phyloP scores from a whole-genome alignment of 2,329 filamentous ascomycete species.

The Cercospora nicotianae region DNA sequence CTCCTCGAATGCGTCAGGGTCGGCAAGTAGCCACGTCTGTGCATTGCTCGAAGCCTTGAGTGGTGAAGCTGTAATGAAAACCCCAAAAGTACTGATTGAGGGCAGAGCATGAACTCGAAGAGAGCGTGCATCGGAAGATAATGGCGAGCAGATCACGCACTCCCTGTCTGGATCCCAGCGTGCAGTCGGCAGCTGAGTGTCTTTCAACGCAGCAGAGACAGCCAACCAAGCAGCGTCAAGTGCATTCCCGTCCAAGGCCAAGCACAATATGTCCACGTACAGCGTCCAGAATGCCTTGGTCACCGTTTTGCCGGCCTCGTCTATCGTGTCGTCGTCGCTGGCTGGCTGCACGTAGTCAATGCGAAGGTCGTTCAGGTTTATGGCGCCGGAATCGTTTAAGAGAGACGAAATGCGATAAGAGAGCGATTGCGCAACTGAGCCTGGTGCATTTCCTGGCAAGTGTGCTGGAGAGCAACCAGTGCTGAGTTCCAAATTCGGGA shows the following conservation, averaged over 20 bases:
- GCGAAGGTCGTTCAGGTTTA: conserved; percentile 67
- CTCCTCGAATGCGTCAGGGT: conserved; percentile 90
- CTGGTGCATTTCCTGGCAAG: conserved; percentile 79
- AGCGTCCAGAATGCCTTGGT: conserved; percentile 91
- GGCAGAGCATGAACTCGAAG: conserved; percentile 67
- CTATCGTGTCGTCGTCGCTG: conserved; percentile 49
- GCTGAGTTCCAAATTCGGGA: conserved; percentile 89
- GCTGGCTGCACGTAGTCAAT: conserved; percentile 58
- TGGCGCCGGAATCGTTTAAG: conserved; percentile 67
- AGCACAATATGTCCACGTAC: conserved; percentile 92
- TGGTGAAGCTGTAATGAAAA: conserved; percentile 64
- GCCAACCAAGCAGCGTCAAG: conserved; percentile 90
- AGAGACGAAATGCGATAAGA: conserved; percentile 77
- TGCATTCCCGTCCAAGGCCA: conserved; percentile 87
- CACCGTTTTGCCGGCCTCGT: conserved; percentile 45
- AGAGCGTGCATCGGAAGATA: conserved; percentile 53
- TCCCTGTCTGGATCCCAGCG: conserved; percentile 83
- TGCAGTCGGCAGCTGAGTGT: conserved; percentile 75
- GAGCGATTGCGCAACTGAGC: conserved; percentile 76
- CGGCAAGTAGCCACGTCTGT: conserved; percentile 71
- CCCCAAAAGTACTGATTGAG: conserved; percentile 72
- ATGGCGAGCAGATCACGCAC: conserved; percentile 71
- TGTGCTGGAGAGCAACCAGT: conserved; percentile 87
- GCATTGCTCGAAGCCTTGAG: conserved; percentile 48
- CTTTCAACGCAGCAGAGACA: conserved; percentile 73